Evolutionary conservation across 2,329 filamentous ascomycete species (phyloP).

Genomic region (Monascus ruber): DNA sequence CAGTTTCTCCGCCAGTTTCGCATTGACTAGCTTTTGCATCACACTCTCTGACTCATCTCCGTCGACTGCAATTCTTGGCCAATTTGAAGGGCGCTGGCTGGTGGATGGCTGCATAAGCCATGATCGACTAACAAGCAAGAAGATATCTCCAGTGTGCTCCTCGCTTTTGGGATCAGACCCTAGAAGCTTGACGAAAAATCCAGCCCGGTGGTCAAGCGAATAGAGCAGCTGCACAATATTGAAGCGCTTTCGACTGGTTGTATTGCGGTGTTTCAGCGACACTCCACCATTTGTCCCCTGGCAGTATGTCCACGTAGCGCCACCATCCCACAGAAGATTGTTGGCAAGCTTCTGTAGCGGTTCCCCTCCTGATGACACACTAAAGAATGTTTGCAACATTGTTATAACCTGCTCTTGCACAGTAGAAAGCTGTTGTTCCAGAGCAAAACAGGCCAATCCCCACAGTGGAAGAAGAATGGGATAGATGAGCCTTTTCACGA

Average conservation of each 20-base stretch:
- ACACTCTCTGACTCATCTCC: slow-evolving; percentile 16
- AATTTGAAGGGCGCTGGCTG: slow-evolving; percentile 2
- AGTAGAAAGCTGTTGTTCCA: slow-evolving; percentile 13
- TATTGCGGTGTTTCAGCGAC: slow-evolving; percentile 15
- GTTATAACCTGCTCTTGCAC: slow-evolving; percentile 20
- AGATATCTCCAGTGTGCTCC: slow-evolving; percentile 29
- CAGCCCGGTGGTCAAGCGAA: slow-evolving; percentile 23
- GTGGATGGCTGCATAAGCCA: slow-evolving; percentile 26
- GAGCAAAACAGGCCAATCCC: slow-evolving; percentile 28
- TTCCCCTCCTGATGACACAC: slow-evolving; percentile 24
- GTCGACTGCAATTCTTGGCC: slow-evolving; percentile 6
- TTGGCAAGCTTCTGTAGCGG: slow-evolving; percentile 29
- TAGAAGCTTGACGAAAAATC: slow-evolving; percentile 26
- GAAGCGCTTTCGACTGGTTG: slow-evolving; percentile 4
- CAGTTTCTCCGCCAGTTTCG: slow-evolving; percentile 31
- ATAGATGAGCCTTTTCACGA: slow-evolving; percentile 30
- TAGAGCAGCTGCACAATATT: slow-evolving; percentile 25
- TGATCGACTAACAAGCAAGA: slow-evolving; percentile 29
- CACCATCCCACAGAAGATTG: slow-evolving; percentile 31
- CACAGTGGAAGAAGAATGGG: slow-evolving; percentile 32
- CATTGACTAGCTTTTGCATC: slow-evolving; percentile 26
- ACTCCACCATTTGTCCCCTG: slow-evolving; percentile 13
- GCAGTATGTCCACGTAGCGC: slow-evolving; percentile 25
- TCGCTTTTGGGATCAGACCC: slow-evolving; percentile 29
- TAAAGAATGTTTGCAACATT: slow-evolving; percentile 30